Percentiles rank a stretch among this genome's conserved stretches.
These are phyloP conservation scores for Calocybe indica DNA, from an alignment of 768 basidiomycete species.

Conservation along the genomic window DNA sequence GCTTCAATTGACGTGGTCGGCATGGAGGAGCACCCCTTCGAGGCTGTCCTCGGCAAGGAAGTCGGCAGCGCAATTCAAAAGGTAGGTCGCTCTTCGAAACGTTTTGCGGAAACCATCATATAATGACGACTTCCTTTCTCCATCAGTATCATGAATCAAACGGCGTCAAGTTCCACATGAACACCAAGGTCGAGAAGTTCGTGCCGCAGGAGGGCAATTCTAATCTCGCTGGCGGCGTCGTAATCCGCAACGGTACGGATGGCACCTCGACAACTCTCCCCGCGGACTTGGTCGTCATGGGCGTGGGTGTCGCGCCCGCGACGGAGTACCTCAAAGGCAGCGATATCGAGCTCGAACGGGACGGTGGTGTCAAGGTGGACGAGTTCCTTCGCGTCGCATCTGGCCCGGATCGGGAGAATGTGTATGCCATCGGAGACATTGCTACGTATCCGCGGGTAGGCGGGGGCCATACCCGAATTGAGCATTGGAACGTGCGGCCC, in stretches of 20 bases:
- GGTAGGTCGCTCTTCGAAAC: slow-evolving; percentile 29
- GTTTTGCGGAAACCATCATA: background rate
- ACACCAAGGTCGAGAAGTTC: slow-evolving; percentile 62
- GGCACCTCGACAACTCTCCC: slow-evolving; percentile 49
- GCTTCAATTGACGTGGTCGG: slow-evolving; percentile 83
- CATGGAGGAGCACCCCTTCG: slow-evolving; percentile 77
- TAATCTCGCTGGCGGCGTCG: slow-evolving; percentile 55
- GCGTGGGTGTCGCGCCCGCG: slow-evolving; percentile 80
- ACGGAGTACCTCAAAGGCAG: slow-evolving; percentile 75
- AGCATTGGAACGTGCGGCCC: slow-evolving; percentile 81
- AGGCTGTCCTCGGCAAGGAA: slow-evolving; percentile 73
- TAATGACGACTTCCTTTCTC: background rate
- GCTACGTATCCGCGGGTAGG: slow-evolving; percentile 67
- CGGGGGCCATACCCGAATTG: slow-evolving; percentile 56
- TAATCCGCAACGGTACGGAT: slow-evolving; percentile 30
- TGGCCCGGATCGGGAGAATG: slow-evolving; percentile 36
- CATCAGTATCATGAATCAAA: slow-evolving; percentile 70
- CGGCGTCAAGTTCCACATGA: slow-evolving; percentile 83
- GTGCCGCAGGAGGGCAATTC: slow-evolving; percentile 46
- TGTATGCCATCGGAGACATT: slow-evolving; percentile 82
- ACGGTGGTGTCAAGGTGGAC: slow-evolving; percentile 75
- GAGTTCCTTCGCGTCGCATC: slow-evolving; percentile 57
- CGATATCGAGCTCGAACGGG: slow-evolving; percentile 63
- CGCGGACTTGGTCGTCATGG: slow-evolving; percentile 80
- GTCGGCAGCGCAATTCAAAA: slow-evolving; percentile 75